Percentiles rank a stretch among this genome's conserved stretches.
phyloP scores from a whole-genome alignment of 371 early-diverging fungal species.

The Catenaria anguillulae region DNA sequence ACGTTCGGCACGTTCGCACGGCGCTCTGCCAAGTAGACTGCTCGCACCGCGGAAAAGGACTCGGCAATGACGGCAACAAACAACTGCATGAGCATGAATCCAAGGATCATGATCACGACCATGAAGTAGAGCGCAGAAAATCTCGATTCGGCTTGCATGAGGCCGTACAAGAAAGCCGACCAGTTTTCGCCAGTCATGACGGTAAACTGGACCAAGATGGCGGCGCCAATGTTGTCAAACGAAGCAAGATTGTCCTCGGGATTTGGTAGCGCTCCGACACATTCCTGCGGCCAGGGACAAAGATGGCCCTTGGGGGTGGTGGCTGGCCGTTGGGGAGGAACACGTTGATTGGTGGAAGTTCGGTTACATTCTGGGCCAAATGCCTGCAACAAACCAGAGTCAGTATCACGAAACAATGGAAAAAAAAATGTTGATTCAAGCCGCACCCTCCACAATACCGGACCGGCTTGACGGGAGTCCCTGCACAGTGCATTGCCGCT shows the following conservation, averaged over 20 bases:
- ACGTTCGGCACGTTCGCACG: neutral
- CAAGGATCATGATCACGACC: constrained; percentile 43
- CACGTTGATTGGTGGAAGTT: no score
- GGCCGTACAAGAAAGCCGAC: constrained; percentile 38
- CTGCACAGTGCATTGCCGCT: neutral
- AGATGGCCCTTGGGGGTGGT: neutral
- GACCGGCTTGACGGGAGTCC: neutral
- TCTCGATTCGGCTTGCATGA: constrained; percentile 48
- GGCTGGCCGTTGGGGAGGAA: no score
- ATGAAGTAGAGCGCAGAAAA: constrained; percentile 43
- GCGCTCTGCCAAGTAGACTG: constrained; percentile 19
- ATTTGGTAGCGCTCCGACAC: neutral
- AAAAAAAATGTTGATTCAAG: no score
- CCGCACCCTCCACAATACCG: neutral
- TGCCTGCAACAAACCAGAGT: no score
- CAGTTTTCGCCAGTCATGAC: constrained; percentile 26
- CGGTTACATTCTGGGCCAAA: neutral
- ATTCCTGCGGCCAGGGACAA: neutral
- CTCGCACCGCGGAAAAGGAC: constrained; percentile 54
- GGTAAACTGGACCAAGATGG: constrained; percentile 41
- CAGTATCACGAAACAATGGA: no score
- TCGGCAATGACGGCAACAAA: constrained; percentile 56
- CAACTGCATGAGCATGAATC: constrained; percentile 51
- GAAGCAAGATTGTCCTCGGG: constrained; percentile 22
- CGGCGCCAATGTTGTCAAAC: constrained; percentile 40